A percentile compares a stretch with the other conserved stretches of the same genome.
Conservation (phyloP, 2,329 filamentous ascomycete genomes). For the Cytospora leucostoma region DNA sequence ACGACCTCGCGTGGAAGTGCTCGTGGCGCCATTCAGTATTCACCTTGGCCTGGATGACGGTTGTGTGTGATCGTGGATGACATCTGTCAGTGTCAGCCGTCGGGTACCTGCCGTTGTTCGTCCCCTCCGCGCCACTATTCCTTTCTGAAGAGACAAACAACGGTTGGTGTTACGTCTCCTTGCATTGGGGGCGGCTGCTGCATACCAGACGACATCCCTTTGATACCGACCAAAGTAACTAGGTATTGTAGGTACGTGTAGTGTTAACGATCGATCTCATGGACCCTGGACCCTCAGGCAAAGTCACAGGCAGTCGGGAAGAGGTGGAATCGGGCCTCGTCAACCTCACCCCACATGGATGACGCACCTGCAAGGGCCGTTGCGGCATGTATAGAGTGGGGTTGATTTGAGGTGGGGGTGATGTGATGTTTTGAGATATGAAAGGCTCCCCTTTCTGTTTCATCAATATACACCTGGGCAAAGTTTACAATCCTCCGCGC, state of each 20-base stretch:
- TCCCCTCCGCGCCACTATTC: constrained; percentile 6
- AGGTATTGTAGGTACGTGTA: no score
- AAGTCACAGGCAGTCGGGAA: no score
- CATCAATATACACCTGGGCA: not conserved
- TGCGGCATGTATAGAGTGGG: not conserved
- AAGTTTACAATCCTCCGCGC: not conserved
- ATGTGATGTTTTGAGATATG: not conserved
- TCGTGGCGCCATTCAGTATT: not conserved
- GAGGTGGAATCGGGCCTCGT: constrained; percentile 21
- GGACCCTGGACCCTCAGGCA: not conserved
- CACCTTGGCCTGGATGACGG: not conserved
- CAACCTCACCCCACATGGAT: constrained; percentile 25
- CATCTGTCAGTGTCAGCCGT: constrained; percentile 17
- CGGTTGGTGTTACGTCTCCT: not conserved
- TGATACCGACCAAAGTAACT: no score
- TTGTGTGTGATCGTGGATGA: not conserved
- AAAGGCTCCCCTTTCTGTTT: not conserved
- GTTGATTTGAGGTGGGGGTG: not conserved
- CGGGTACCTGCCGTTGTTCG: constrained; percentile 15
- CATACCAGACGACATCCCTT: not conserved
- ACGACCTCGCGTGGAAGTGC: not conserved
- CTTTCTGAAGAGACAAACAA: not conserved
- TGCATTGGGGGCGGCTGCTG: not conserved
- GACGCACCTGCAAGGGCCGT: constrained; percentile 25
- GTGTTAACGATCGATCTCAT: no score